These are phyloP conservation scores for Garcia nutans DNA, from an alignment of 345 rosid genomes.

Conservation along the genomic window DNA sequence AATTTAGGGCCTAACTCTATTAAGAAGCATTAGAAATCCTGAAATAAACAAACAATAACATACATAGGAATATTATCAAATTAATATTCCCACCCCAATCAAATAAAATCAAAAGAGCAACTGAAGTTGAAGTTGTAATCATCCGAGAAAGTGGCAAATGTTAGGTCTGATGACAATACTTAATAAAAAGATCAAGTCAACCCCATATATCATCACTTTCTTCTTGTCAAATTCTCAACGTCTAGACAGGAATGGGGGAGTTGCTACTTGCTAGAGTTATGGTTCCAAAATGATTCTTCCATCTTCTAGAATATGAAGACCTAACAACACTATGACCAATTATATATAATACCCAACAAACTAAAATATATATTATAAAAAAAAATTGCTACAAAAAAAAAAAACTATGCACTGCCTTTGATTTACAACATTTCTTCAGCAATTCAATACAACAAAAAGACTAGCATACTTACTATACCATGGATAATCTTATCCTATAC, in stretches of 20 bases:
- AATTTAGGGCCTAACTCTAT: no score
- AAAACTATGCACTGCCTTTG: neutral
- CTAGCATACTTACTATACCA: neutral
- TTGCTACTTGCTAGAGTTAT: neutral
- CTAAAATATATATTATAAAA: no score
- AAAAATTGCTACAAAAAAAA: neutral
- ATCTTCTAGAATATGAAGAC: neutral
- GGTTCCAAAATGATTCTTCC: neutral
- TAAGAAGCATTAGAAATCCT: no score
- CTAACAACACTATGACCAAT: neutral
- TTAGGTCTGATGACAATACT: slow-evolving; percentile 21
- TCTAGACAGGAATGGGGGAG: no score
- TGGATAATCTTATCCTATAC: slow-evolving; percentile 30
- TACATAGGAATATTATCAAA: no score
- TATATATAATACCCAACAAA: no score
- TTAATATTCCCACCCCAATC: neutral
- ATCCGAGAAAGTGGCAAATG: slow-evolving; percentile 2
- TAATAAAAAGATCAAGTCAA: neutral
- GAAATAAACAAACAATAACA: no score
- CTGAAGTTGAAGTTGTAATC: neutral
- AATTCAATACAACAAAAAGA: slow-evolving; percentile 8
- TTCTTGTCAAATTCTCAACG: neutral
- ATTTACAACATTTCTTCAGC: slow-evolving; percentile 3
- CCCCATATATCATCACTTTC: slow-evolving; percentile 3
- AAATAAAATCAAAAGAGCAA: neutral